A percentile compares a stretch with the other conserved stretches of the same genome.
phyloP scores from a whole-genome alignment of 345 rosid genomes.

The Eucalyptus erythrocorys region DNA sequence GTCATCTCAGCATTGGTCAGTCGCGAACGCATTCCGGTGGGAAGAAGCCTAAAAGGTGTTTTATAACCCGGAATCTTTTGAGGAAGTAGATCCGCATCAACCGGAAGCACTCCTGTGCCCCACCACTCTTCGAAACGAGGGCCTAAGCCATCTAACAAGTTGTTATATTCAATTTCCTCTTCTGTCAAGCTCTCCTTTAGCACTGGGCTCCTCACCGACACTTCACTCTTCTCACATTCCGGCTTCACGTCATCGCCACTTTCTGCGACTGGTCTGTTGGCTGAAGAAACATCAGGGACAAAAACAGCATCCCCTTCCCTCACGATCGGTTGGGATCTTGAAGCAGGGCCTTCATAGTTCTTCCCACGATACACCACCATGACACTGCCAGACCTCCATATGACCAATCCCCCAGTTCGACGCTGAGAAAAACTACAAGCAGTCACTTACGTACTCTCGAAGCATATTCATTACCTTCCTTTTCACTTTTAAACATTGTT shows the following conservation, averaged over 20 bases:
- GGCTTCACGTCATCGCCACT: slow-evolving; percentile 11
- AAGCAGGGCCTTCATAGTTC: slow-evolving; percentile 62
- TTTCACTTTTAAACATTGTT: not conserved
- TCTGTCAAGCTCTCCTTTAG: slow-evolving; percentile 39
- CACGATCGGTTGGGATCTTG: slow-evolving; percentile 16
- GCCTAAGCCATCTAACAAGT: slow-evolving; percentile 76
- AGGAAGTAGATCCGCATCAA: slow-evolving; percentile 92
- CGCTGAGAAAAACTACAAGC: slow-evolving; percentile 54
- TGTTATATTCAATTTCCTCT: slow-evolving; percentile 74
- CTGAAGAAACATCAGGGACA: slow-evolving; percentile 62
- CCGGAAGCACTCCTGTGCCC: slow-evolving; percentile 98
- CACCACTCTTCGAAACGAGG: slow-evolving; percentile 95
- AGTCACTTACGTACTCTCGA: slow-evolving; percentile 6
- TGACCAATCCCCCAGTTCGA: slow-evolving; percentile 88
- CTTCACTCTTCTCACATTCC: slow-evolving; percentile 22
- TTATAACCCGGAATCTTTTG: slow-evolving; percentile 67
- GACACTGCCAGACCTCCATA: slow-evolving; percentile 98
- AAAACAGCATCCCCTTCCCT: slow-evolving; percentile 44
- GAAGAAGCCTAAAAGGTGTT: slow-evolving; percentile 98
- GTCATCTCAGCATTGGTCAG: slow-evolving; percentile 98
- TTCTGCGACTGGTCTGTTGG: slow-evolving; percentile 10
- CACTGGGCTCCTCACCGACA: slow-evolving; percentile 11
- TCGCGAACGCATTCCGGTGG: slow-evolving; percentile 82
- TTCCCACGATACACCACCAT: slow-evolving; percentile 88
- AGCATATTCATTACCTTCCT: not conserved